Evolutionary conservation across 2,329 filamentous ascomycete genomes (phyloP).

Genomic region (Aspergillus brunneoviolaceus): DNA sequence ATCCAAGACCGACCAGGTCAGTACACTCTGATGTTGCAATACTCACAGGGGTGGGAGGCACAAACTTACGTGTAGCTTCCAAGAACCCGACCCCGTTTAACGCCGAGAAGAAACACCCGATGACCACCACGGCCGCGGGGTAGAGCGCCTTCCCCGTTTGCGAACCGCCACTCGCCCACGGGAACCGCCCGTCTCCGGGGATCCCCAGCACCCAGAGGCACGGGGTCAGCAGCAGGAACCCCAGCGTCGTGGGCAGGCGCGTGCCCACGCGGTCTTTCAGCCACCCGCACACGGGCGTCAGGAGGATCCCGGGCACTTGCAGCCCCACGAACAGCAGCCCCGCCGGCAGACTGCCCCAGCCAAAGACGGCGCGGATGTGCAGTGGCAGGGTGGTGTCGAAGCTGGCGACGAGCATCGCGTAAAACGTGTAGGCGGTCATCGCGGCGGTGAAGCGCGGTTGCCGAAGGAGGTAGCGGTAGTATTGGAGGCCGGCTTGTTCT

Average conservation of each 20-base stretch:
- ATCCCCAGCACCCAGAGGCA: constrained; percentile 12
- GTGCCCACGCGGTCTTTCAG: constrained; percentile 21
- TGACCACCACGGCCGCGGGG: background rate
- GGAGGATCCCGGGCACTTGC: constrained; percentile 17
- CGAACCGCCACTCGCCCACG: background rate
- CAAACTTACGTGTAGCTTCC: background rate
- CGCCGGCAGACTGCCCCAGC: constrained; percentile 19
- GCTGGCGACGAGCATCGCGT: constrained; percentile 14
- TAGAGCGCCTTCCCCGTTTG: background rate
- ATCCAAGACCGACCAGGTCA: background rate
- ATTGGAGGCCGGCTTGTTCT: background rate
- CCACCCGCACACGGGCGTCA: constrained; percentile 17
- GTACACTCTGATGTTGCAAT: too few species aligned
- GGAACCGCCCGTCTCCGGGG: background rate
- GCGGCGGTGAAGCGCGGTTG: constrained; percentile 17
- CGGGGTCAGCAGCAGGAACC: constrained; percentile 4
- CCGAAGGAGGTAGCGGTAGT: constrained; percentile 18
- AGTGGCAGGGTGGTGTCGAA: constrained; percentile 27
- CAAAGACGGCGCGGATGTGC: constrained; percentile 22
- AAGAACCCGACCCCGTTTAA: background rate
- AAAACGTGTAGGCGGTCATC: constrained; percentile 8
- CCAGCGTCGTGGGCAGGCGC: constrained; percentile 8
- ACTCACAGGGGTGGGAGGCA: too few species aligned
- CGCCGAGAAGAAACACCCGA: constrained; percentile 1
- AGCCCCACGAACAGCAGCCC: constrained; percentile 22